Evolutionary conservation across 345 rosid genomes (phyloP).

Genomic region (Durio zibethinus): DNA sequence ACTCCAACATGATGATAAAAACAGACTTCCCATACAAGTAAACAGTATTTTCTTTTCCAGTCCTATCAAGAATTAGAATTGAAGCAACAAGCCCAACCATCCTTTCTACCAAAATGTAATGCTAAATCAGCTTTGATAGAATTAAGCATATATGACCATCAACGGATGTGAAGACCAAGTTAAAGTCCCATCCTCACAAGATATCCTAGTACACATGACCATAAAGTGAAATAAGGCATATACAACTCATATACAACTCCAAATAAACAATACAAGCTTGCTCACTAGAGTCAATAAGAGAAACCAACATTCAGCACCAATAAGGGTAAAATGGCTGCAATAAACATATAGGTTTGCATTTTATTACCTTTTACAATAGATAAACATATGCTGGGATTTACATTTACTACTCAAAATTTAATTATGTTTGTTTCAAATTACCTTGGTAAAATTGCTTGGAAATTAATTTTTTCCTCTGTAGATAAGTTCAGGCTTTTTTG

Average conservation of each 20-base stretch:
- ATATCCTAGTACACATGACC: background rate
- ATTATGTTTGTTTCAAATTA: background rate
- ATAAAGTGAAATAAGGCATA: background rate
- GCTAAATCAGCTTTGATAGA: background rate
- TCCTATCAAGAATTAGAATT: background rate
- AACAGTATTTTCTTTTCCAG: background rate
- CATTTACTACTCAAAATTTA: background rate
- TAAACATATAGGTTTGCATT: background rate
- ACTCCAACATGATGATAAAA: background rate
- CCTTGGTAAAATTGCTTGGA: background rate
- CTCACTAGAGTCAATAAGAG: background rate
- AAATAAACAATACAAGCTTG: background rate
- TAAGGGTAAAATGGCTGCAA: background rate
- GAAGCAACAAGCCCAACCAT: background rate
- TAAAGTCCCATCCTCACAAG: background rate
- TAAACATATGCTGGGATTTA: background rate
- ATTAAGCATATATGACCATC: background rate
- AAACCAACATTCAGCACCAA: background rate
- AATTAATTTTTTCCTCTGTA: background rate
- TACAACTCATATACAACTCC: background rate
- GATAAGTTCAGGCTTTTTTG: background rate
- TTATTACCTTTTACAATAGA: background rate
- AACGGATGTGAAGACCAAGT: background rate
- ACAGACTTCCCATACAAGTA: background rate
- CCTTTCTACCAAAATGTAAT: background rate